Evolutionary conservation across 371 early-diverging fungal genomes (phyloP).

Genomic region (Cokeromyces recurvatus): DNA sequence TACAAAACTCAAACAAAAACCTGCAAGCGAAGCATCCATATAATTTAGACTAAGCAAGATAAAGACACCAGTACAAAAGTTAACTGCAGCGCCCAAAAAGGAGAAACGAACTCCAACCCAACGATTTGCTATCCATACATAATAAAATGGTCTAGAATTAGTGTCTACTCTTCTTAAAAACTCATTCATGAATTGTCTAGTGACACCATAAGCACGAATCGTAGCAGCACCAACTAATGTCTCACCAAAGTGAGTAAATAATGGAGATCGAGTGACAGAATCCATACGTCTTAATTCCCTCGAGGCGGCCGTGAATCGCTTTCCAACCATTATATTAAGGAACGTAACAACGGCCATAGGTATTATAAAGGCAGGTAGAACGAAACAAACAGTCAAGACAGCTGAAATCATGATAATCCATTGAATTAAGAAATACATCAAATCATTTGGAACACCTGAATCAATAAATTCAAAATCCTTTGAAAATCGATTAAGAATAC

Average conservation of each 20-base stretch:
- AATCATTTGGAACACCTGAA: conserved; percentile 32
- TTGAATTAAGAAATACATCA: conserved; percentile 47
- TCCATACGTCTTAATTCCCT: conserved; percentile 74
- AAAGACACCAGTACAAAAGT: conserved; percentile 51
- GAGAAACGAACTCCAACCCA: conserved; percentile 78
- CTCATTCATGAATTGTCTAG: conserved; percentile 45
- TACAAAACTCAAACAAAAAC: conserved; percentile 68
- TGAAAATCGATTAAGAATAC: conserved; percentile 71
- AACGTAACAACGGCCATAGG: conserved; percentile 41
- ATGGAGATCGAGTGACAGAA: conserved; percentile 68
- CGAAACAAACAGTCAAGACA: conserved; percentile 54
- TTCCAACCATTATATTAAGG: conserved; percentile 40
- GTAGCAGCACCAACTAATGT: conserved; percentile 62
- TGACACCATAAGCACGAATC: conserved; percentile 75
- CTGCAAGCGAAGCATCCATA: conserved; percentile 66
- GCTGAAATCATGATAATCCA: conserved; percentile 57
- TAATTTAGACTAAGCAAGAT: conserved; percentile 37
- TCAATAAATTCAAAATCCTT: conserved; percentile 42
- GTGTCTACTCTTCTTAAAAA: conserved; percentile 46
- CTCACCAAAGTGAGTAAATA: conserved; percentile 77
- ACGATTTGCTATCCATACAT: conserved; percentile 72
- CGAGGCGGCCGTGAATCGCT: conserved; percentile 5
- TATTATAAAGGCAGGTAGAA: conserved; percentile 54
- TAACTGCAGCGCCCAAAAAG: conserved; percentile 57
- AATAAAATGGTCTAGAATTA: conserved; percentile 66